A percentile compares a stretch with the other conserved stretches of the same genome.
Evolutionary conservation across 148 eudicot species (phyloP).

Genomic region (Fallopia convolvulus): DNA sequence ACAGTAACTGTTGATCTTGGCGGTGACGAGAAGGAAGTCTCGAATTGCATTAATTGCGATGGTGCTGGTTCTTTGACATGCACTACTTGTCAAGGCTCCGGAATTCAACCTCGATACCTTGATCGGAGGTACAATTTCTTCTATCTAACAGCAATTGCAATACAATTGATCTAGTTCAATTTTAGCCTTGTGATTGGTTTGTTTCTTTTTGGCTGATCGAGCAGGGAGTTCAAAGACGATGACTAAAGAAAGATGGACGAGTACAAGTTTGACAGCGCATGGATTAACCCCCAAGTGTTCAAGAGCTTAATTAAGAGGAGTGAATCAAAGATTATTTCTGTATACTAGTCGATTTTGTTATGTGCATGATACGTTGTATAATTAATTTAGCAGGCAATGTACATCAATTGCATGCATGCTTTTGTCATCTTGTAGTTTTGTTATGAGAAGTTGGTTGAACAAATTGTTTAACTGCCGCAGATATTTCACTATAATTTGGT

Average conservation of each 20-base stretch:
- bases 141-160: background rate
- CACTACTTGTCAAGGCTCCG: conserved; percentile 94
- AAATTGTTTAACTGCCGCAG: background rate
- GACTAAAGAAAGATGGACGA: conserved; percentile 31
- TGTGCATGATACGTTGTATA: background rate
- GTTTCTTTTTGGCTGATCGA: conserved; percentile 10
- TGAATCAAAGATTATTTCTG: background rate
- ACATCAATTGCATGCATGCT: conserved; percentile 1
- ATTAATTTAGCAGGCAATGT: conserved; percentile 5
- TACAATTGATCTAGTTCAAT: background rate
- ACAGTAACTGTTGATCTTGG: conserved; percentile 75
- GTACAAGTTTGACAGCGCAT: background rate
- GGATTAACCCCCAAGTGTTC: conserved; percentile 1
- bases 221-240: conserved; percentile 97
- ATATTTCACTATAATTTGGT: background rate
- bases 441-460: conserved; percentile 2
- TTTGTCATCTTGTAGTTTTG: background rate
- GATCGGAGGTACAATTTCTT: conserved; percentile 74
- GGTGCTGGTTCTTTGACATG: conserved; percentile 89
- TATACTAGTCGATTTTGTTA: conserved; percentile 6
- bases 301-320: background rate
- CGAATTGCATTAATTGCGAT: conserved; percentile 83
- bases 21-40: conserved; percentile 79
- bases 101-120: conserved; percentile 96
- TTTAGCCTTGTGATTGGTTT: background rate